Conservation (phyloP, 2,329 filamentous ascomycete species). For the Sporothrix schenckii region DNA sequence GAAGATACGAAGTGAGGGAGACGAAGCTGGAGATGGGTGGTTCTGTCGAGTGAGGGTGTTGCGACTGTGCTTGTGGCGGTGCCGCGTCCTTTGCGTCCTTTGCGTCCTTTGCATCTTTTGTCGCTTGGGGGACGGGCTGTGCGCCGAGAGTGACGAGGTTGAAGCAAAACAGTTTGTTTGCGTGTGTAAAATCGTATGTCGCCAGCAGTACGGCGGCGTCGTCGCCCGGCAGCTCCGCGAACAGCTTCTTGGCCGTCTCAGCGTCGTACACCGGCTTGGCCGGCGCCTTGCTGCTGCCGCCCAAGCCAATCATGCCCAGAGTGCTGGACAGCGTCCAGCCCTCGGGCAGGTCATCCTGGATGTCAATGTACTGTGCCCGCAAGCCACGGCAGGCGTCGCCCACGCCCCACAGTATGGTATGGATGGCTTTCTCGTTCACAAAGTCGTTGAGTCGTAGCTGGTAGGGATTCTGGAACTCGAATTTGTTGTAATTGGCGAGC, state of each 20-base stretch:
- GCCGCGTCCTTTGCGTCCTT: not conserved
- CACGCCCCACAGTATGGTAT: conserved; percentile 76
- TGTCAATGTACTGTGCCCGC: conserved; percentile 75
- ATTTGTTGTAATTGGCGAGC: conserved; percentile 98
- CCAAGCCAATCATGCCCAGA: conserved; percentile 80
- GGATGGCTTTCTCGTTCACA: conserved; percentile 86
- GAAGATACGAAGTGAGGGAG: conserved; percentile 86
- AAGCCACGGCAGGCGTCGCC: conserved; percentile 70
- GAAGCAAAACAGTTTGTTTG: conserved; percentile 93
- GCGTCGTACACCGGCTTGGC: conserved; percentile 65
- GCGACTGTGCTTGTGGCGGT: not conserved
- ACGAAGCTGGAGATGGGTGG: conserved; percentile 79
- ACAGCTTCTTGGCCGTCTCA: conserved; percentile 81
- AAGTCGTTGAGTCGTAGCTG: conserved; percentile 90
- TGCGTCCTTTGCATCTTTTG: not conserved
- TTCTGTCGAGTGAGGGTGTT: conserved; percentile 50
- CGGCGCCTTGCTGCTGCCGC: conserved; percentile 62
- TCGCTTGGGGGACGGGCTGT: conserved; percentile 37
- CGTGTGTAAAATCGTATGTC: conserved; percentile 89
- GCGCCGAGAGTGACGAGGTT: conserved; percentile 68
- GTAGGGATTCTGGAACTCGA: conserved; percentile 97
- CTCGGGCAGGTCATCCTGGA: conserved; percentile 88
- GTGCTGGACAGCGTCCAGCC: conserved; percentile 84
- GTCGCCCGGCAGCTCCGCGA: conserved; percentile 75
- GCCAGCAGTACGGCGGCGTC: conserved; percentile 80